Percentiles rank a stretch among this genome's conserved stretches.
Evolutionary conservation across 148 eudicot genomes (phyloP).

Genomic region (Oxyria digyna): DNA sequence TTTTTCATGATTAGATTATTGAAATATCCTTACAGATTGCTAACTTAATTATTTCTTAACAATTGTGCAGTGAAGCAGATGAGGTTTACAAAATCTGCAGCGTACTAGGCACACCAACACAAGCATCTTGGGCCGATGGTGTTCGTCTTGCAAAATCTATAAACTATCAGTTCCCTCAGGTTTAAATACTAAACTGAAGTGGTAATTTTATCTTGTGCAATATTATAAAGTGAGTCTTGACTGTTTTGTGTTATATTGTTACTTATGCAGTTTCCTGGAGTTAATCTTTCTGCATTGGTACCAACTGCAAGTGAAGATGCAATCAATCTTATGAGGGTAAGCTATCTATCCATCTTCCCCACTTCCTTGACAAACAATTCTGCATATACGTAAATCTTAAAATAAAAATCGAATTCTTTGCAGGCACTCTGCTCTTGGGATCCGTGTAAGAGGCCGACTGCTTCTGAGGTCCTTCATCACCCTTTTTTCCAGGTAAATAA

Average conservation of each 20-base stretch:
- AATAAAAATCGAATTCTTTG: neutral
- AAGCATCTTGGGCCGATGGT: slow-evolving; percentile 59
- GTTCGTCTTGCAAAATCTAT: slow-evolving; percentile 55
- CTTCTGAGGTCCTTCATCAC: slow-evolving; percentile 76
- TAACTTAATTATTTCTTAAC: neutral
- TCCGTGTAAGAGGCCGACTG: slow-evolving; percentile 84
- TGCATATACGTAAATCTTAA: neutral
- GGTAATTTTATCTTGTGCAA: too few species aligned
- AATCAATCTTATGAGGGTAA: slow-evolving; percentile 50
- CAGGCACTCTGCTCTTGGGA: slow-evolving; percentile 87
- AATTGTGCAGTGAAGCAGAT: slow-evolving; percentile 63
- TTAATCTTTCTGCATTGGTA: slow-evolving; percentile 47
- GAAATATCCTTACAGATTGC: neutral
- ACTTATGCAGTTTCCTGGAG: slow-evolving; percentile 39
- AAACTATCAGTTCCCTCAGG: slow-evolving; percentile 87
- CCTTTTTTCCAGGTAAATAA: slow-evolving; percentile 79
- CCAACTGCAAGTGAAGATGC: slow-evolving; percentile 73
- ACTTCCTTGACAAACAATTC: neutral
- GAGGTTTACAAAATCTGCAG: slow-evolving; percentile 85
- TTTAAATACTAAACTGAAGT: too few species aligned
- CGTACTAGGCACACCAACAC: slow-evolving; percentile 67
- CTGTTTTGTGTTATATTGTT: neutral
- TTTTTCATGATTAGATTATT: neutral
- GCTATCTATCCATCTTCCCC: neutral
- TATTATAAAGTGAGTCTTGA: too few species aligned